phyloP scores from a whole-genome alignment of 129 eudicot species.

The Arctium minus region DNA sequence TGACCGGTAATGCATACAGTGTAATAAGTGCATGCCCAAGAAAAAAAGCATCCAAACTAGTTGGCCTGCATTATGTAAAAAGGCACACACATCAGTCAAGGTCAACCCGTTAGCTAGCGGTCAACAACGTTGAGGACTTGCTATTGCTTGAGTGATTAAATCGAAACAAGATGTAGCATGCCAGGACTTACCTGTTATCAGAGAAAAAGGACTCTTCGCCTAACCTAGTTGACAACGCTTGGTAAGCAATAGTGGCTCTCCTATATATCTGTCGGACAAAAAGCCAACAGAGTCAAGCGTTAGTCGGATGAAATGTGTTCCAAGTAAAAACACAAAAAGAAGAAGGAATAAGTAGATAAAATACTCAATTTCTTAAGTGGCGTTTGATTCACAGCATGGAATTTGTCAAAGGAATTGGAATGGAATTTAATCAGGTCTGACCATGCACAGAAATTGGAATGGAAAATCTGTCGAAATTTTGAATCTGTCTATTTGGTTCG shows the following conservation, averaged over 20 bases:
- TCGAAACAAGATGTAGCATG: slow-evolving; percentile 2
- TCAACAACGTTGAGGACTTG: background rate
- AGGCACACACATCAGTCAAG: background rate
- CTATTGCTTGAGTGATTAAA: background rate
- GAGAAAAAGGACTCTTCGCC: slow-evolving; percentile 66
- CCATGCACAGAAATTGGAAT: too few species aligned
- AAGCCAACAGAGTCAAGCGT: background rate
- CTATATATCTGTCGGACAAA: slow-evolving; percentile 64
- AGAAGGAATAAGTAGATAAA: background rate
- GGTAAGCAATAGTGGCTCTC: slow-evolving; percentile 62
- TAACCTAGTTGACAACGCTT: slow-evolving; percentile 74
- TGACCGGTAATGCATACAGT: slow-evolving; percentile 89
- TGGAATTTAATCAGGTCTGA: too few species aligned
- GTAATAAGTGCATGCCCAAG: slow-evolving; percentile 84
- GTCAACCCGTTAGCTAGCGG: background rate
- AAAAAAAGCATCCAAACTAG: slow-evolving; percentile 89
- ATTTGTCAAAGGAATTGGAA: too few species aligned
- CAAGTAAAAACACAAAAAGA: background rate
- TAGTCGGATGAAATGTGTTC: background rate
- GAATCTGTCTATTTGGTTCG: too few species aligned
- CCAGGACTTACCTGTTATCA: slow-evolving; percentile 55
- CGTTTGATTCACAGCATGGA: too few species aligned
- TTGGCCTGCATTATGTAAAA: slow-evolving; percentile 64
- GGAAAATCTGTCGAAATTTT: too few species aligned
- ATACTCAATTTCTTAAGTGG: background rate